Evolutionary conservation across 306 rosid genomes (phyloP).

Genomic region (Quercus glauca): DNA sequence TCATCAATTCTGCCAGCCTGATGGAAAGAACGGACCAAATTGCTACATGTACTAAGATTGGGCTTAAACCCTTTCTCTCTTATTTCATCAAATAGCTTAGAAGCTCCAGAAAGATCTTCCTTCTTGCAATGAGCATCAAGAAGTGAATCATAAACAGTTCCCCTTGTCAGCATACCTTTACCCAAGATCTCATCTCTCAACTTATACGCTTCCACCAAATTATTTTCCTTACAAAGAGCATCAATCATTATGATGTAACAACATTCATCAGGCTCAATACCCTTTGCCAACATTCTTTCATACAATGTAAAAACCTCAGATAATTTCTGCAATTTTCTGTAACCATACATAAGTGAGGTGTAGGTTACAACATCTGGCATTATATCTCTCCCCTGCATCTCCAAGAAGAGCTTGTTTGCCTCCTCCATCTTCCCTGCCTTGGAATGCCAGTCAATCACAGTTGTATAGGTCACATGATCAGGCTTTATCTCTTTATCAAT

Average conservation of each 20-base stretch:
- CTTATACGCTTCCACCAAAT: conserved; percentile 23
- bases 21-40: conserved; percentile 26
- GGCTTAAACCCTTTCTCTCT: conserved; percentile 24
- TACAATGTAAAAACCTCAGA: conserved; percentile 31
- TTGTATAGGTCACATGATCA: conserved; percentile 31
- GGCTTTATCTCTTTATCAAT: conserved; percentile 26
- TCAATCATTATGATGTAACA: conserved; percentile 24
- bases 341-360: conserved; percentile 34
- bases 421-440: conserved; percentile 27
- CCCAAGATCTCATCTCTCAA: conserved; percentile 30
- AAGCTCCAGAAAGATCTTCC: conserved; percentile 9
- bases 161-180: conserved; percentile 17
- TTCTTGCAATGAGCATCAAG: conserved; percentile 17
- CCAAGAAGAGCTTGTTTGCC: conserved; percentile 38
- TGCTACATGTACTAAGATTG: conserved; percentile 23
- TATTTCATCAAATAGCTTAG: conserved; percentile 31
- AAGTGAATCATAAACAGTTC: conserved; percentile 14
- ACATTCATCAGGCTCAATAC: conserved; percentile 28
- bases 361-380: conserved; percentile 23
- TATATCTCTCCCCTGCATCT: conserved; percentile 30
- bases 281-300: conserved; percentile 35
- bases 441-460: conserved; percentile 28
- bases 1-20: conserved; percentile 17
- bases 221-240: conserved; percentile 39
- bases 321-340: conserved; percentile 1